Evolutionary conservation across 805 yeast genomes (phyloP), one percentile per base, ranked within the genome.

Genomic region (Candida schatavii): DNA sequence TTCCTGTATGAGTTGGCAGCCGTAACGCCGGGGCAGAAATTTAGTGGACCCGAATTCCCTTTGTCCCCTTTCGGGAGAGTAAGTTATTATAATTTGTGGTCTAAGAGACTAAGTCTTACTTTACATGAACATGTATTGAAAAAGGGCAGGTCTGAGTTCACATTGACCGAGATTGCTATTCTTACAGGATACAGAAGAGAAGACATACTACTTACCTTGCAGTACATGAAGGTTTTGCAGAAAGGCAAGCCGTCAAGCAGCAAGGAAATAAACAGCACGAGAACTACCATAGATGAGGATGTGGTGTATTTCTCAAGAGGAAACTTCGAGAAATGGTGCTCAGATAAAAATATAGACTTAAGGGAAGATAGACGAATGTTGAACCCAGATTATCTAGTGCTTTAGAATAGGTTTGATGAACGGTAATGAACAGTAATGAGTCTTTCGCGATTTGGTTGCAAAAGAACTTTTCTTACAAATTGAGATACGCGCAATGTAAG

Each of bases 31-130:
- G 86, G 85, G 33, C 80, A 78, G 23, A 51, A 68, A 17, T 61
- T 77, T 2, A 88, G 96, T 45, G 95, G 97, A 0, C 99, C 99
- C 0, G 99, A 93, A 57, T 75, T 81, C 48, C 99, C 99, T 0
- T 65, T 93, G 7, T 85, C 96, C 4, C 83, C 84, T 0, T 85
- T 81, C 61, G 99, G 99, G 0, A 72, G 74, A 40, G 65, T 78
- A 7, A 78, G 90, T 5, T 93, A 89, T 55, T 55, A 85, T 15
- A 65, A 75, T 13, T 90, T 78, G 61, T 93, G 98, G 99, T 69
- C 85, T 5, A 69, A 74, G 37, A 55, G 51, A 34, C 44, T 70
- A 7, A 62, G 68, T 5, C 27, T 46, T 25, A 28, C 51, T 21
- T 43, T 66, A 4, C 19, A 38, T 18, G 28, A 28, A n/a, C 5